phyloP scores from a whole-genome alignment of 2,329 filamentous ascomycete species.

The Penicillium sp. region DNA sequence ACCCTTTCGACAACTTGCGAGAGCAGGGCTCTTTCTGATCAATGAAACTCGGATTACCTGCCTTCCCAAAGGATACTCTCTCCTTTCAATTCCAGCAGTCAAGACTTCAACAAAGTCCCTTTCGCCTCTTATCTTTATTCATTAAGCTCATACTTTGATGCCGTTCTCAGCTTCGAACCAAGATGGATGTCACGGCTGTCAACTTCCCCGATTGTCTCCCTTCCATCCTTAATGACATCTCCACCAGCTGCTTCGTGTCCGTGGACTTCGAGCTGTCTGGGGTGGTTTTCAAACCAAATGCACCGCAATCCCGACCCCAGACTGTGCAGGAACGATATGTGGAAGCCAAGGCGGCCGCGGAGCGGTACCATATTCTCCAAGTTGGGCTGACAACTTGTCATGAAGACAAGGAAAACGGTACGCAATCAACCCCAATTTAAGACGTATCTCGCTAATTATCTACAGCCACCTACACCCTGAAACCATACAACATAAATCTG shows the following conservation, averaged over 20 bases:
- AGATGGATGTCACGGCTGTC: slow-evolving; percentile 58
- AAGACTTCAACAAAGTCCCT: neutral
- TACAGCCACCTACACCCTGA: slow-evolving; percentile 55
- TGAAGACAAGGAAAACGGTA: slow-evolving; percentile 50
- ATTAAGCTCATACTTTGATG: neutral
- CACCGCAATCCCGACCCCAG: slow-evolving; percentile 43
- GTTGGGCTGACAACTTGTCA: slow-evolving; percentile 66
- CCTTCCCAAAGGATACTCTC: neutral
- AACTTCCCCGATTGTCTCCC: slow-evolving; percentile 55
- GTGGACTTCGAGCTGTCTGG: slow-evolving; percentile 69
- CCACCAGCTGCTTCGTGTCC: slow-evolving; percentile 61
- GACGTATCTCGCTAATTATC: slow-evolving; percentile 31
- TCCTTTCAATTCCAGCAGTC: neutral
- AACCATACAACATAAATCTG: slow-evolving; percentile 65
- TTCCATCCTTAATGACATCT: slow-evolving; percentile 58
- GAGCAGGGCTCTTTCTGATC: neutral
- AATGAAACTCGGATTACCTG: neutral
- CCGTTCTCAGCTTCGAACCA: neutral
- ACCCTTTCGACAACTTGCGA: neutral
- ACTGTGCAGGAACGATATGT: slow-evolving; percentile 61
- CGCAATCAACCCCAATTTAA: slow-evolving; percentile 26
- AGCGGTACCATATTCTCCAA: slow-evolving; percentile 65
- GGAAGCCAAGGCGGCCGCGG: slow-evolving; percentile 60
- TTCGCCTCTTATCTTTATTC: neutral
- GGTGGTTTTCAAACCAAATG: slow-evolving; percentile 50